Base-by-base conservation (phyloP, 2,329 filamentous ascomycete genomes). In the Chaetomium olivaceum region DNA sequence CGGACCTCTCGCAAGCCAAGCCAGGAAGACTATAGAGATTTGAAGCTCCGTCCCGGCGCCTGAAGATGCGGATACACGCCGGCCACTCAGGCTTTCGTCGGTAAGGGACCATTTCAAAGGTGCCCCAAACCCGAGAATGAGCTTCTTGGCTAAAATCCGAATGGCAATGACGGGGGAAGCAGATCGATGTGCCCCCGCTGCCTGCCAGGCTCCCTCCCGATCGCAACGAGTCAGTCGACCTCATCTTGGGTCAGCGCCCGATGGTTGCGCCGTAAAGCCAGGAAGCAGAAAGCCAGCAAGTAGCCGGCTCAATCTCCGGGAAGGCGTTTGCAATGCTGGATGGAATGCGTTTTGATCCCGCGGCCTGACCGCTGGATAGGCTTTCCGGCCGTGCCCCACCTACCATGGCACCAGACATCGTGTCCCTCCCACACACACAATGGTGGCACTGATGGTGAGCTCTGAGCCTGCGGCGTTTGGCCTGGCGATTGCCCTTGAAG, bases 341-440 rank as follows among this genome's bases (percentile, higher is more conserved):
- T 43, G 39, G 39, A 43, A 43, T 43, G 39, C 39, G 39, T 43
- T 43, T 43, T 33, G 58, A 48, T 58, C 31, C 43, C 57, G n/a
- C 31, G 43, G 57, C 39, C 39, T 43, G 16, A 43, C 39, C 39
- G 39, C 39, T 43, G 14, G 39, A 43, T 43, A 43, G 39, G 39
- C 39, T 43, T 43, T 14, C 39, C 39, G 4, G 39, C 39, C 16
- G 39, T 43, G 39, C 39, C 39, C 39, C 39, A 43, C 39, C 39
- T 43, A 43, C 39, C 39, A 43, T 43, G 39, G 2, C 39, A 43
- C 39, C 39, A 43, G 39, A 11, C 36, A 39, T 39, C 39, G 39
- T 43, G 39, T 43, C 39, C 39, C 39, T 43, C 39, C 39, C 39
- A 43, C 39, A 43, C 36, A 36, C 33, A 9, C 16, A 43, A 43